Percentiles rank a stretch among this genome's conserved stretches.
phyloP scores from a whole-genome alignment of 75 land plant genomes.

The Adiantum capillusveneris region DNA sequence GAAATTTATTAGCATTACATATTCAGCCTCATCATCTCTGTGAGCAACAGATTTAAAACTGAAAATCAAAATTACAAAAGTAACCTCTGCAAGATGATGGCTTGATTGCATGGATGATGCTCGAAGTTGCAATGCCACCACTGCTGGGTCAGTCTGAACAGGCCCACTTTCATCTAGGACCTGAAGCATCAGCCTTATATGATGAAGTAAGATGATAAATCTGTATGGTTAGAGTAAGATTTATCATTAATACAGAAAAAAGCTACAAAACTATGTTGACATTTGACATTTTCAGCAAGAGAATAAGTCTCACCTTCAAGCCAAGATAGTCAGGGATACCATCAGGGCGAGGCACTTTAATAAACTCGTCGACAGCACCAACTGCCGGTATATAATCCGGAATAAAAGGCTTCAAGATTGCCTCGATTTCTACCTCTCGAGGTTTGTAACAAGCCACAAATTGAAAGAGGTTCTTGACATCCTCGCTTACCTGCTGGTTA shows the following conservation, averaged over 20 bases:
- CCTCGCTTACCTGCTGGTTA: constrained; percentile 15
- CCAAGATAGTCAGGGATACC: constrained; percentile 24
- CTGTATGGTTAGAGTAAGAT: background rate
- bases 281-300: no score
- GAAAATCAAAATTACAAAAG: background rate
- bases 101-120: constrained; percentile 22
- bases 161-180: constrained; percentile 36
- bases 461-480: constrained; percentile 15
- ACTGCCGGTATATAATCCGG: constrained; percentile 30
- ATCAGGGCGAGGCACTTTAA: constrained; percentile 42
- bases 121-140: constrained; percentile 19
- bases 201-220: background rate
- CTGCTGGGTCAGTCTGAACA: constrained; percentile 34
- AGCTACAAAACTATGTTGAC: no score
- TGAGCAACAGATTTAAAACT: background rate
- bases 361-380: constrained; percentile 32
- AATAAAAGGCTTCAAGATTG: constrained; percentile 23
- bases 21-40: no score
- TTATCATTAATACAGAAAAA: background rate
- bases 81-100: constrained; percentile 21
- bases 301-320: constrained; percentile 28
- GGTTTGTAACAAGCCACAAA: constrained; percentile 20
- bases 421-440: constrained; percentile 16
- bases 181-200: no score
- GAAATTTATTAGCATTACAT: no score